Evolutionary conservation across 106 monocot genomes (phyloP).

Genomic region (Dioscorea dumetorum): DNA sequence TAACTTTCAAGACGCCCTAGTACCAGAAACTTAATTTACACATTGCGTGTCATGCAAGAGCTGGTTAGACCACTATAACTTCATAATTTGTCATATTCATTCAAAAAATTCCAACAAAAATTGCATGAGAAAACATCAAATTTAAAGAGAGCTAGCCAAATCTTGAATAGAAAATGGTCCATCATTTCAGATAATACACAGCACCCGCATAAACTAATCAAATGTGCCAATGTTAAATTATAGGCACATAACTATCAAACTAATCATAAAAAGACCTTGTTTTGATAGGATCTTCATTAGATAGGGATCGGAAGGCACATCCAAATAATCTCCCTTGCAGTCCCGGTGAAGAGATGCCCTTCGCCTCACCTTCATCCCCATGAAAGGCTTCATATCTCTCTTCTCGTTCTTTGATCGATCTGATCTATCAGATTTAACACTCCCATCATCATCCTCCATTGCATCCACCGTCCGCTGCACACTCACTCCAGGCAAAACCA

Average conservation of each 20-base stretch:
- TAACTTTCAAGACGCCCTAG: too few species aligned
- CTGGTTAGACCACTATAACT: too few species aligned
- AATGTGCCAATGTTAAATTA: neutral
- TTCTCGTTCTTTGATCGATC: neutral
- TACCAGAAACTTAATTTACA: too few species aligned
- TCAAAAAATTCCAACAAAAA: too few species aligned
- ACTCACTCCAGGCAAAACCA: too few species aligned
- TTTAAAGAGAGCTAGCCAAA: neutral
- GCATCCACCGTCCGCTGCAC: too few species aligned
- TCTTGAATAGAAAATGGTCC: too few species aligned
- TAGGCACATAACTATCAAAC: neutral
- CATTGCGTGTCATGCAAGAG: too few species aligned
- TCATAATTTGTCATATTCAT: too few species aligned
- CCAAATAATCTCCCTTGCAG: conserved; percentile 61
- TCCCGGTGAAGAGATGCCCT: conserved; percentile 27
- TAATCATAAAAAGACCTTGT: conserved; percentile 28
- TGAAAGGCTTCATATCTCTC: conserved; percentile 26
- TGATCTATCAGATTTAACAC: neutral
- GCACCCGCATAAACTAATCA: neutral
- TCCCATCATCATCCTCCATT: neutral
- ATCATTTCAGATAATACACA: too few species aligned
- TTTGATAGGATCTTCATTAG: conserved; percentile 58
- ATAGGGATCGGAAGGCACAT: conserved; percentile 44
- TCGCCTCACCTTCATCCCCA: conserved; percentile 45
- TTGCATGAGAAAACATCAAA: neutral